Base-by-base conservation (phyloP, 2,329 filamentous ascomycete genomes). In the Diplodia seriata region DNA sequence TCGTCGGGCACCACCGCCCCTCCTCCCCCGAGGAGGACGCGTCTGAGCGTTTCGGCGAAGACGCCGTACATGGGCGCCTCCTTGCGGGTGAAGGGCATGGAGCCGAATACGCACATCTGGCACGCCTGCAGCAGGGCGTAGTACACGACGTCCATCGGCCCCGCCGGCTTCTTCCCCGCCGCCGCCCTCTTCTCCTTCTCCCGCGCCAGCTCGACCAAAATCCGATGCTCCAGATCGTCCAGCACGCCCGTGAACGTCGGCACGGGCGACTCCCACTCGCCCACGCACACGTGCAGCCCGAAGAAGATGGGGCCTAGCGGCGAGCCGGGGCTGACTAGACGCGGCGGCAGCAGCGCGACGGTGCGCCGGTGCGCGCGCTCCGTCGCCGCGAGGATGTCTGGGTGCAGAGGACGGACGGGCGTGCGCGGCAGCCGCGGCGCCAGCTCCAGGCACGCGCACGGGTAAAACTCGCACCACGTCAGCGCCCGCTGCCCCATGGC, bases 381-480 rank as follows among this genome's bases (percentile, higher is more conserved):
- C 14, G 56, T 15, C 38, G n/a, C 11, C 8, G 26, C 29, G 20
- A 31, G 23, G 2, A 47, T 3, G 56, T 36, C 20, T 1, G 20
- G 11, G 8, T 8, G 36, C 2, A 59, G 55, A 2, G n/a, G 23
- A 15, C 14, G 56, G 36, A 31, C 38, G 2, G 36, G 56, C 23
- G 47, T 23, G 7, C 15, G 56, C 6, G 56, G 56, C 20, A 59
- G 36, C 23, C 1, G 23, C 1, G 56, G 56, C 18, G 20, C 23
- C 9, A 47, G 20, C 6, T 6, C 14, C 14, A n/a, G 4, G 20
- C 36, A 23, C 4, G 56, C 56, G 38, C 56, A 59, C 3, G 56
- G n/a, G 23, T 59, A 59, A 38, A 29, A 59, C 38, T 59, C 56
- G 56, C 56, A 59, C 56, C 56, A 59, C 38, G 47, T 33, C 38